Conservation (phyloP, 139 green algal genomes). For the Chlamydomonas sp. region DNA sequence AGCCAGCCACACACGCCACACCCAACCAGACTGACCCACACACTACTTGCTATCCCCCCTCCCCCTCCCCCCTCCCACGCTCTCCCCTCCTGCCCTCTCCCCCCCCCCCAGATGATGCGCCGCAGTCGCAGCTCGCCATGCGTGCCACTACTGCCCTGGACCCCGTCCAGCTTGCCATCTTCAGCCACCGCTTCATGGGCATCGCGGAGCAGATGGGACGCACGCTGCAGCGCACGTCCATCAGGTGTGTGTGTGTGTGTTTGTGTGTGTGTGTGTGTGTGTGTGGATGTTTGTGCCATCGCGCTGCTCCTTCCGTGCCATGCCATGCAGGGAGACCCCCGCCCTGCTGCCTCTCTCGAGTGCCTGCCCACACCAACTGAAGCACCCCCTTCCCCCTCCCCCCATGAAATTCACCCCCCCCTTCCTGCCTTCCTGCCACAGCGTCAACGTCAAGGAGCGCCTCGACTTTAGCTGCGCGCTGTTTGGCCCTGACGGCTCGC, state of each 20-base stretch:
- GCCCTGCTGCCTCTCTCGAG: too few relatives aligned
- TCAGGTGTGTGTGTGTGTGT: constrained; percentile 11
- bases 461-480: constrained; percentile 96
- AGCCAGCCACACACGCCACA: too few relatives aligned
- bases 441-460: constrained; percentile 98
- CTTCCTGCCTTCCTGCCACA: constrained; percentile 68
- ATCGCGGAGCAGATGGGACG: constrained; percentile 99
- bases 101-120: too few relatives aligned
- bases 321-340: too few relatives aligned
- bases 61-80: background rate
- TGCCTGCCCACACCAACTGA: background rate
- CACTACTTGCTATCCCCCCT: background rate
- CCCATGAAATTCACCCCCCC: background rate
- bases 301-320: too few relatives aligned
- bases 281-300: background rate
- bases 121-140: constrained; percentile 15
- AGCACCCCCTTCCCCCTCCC: background rate
- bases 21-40: background rate
- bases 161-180: constrained; percentile 91
- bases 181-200: constrained; percentile 96
- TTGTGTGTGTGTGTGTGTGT: background rate
- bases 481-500: constrained; percentile 73
- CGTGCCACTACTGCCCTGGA: constrained; percentile 49
- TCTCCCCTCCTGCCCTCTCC: background rate
- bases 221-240: constrained; percentile 53